Evolutionary conservation across 208 protist genomes (phyloP), one percentile per base, ranked within the genome.

Genomic region (Porcisia hertigi): DNA sequence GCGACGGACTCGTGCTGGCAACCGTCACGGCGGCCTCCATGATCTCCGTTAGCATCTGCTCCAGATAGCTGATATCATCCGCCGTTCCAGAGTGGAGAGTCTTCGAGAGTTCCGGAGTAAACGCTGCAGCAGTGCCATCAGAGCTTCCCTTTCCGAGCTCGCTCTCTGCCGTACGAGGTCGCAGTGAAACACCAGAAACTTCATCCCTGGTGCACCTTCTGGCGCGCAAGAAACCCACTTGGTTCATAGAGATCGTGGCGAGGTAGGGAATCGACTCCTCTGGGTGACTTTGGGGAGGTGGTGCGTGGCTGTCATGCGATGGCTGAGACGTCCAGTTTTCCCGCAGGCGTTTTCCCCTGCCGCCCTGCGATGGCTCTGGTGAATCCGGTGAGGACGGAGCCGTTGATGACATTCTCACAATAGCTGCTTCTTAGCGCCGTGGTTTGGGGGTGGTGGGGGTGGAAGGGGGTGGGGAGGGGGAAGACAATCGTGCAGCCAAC

Each of bases 191-290:
- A 12, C 41, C 41, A 18, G 25, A 9, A n/a, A 67, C 9, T 14
- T 67, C 62, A 60, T 8, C 18, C n/a, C 34, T 34, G 47, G 55
- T 59, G 43, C 60, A 7, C 23, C 57, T 69, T 0, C 43, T 63
- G 0, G 71, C 62, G 53, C 75, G 69, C 43, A 80, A 70, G 39
- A 80, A 80, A 18, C 64, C 34, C 1, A 66, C 18, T 36, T 71
- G 70, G 34, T 77, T 78, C 69, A 73, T 82, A 30, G 69, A 74
- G 3, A 82, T 69, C 47, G 88, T 84, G 36, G 82, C 83, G 67
- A 91, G 79, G 72, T 87, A 93, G 2, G 85, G 81, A 57, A 93
- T 73, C 20, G 69, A 66, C 7, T 76, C 71, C 47, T 79, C 63
- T n/a, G 53, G n/a, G 34, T 82, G 79, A 18, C 20, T 59, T 49